A percentile compares a stretch with the other conserved stretches of the same genome.
Evolutionary conservation across 2,329 filamentous ascomycete species (phyloP).

Genomic region (Talaromyces funiculosus): DNA sequence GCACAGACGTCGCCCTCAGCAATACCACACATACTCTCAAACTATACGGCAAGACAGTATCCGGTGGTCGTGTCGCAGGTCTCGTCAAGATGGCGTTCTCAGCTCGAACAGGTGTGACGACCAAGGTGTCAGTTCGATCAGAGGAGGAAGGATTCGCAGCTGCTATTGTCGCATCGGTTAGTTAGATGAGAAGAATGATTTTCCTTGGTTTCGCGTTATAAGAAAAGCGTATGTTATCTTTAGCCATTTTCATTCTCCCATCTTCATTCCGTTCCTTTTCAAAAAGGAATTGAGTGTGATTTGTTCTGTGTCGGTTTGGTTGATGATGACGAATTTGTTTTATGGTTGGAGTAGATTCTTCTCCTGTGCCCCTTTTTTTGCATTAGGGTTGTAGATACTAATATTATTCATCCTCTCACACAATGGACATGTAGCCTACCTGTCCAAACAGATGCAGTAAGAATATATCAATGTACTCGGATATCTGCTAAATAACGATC

Average conservation of each 20-base stretch:
- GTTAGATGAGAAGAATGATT: constrained; percentile 43
- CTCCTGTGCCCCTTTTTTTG: constrained; percentile 2
- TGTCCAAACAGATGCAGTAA: not conserved
- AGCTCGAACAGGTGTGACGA: constrained; percentile 86
- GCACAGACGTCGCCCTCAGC: constrained; percentile 83
- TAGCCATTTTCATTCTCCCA: not conserved
- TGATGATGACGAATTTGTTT: constrained; percentile 8
- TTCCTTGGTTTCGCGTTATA: not conserved
- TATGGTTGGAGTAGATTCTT: not conserved
- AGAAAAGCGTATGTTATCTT: not conserved
- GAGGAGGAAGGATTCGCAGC: constrained; percentile 89
- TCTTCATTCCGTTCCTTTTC: not conserved
- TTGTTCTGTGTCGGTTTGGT: not conserved
- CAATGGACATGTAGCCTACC: not conserved
- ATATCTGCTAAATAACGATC: not conserved
- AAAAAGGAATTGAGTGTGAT: not conserved
- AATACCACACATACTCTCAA: constrained; percentile 91
- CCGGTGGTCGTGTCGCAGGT: constrained; percentile 80
- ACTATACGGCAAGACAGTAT: constrained; percentile 90
- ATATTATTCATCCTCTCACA: constrained; percentile 10
- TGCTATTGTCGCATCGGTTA: constrained; percentile 76
- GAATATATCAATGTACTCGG: not conserved
- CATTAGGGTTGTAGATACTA: constrained; percentile 11
- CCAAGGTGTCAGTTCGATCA: constrained; percentile 85
- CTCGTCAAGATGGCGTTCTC: constrained; percentile 90